Conservation (phyloP, 1,284 basidiomycete genomes). For the Serendipita sp. region DNA sequence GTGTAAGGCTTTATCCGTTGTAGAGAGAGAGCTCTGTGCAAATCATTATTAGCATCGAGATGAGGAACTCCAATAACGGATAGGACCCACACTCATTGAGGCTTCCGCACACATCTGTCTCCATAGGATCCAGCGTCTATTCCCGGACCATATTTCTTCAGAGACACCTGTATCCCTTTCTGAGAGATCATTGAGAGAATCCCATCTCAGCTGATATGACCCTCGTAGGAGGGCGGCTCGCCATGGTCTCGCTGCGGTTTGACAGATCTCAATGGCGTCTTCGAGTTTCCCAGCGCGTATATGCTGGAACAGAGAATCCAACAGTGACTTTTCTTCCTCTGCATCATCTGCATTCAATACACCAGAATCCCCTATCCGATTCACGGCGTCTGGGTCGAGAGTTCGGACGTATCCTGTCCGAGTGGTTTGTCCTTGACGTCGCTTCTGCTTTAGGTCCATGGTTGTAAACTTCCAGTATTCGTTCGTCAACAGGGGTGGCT, state of each 20-base stretch:
- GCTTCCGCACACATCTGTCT: conserved; percentile 69
- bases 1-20: conserved; percentile 62
- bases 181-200: conserved; percentile 35
- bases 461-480: conserved; percentile 79
- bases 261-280: conserved; percentile 70
- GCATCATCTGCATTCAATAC: conserved; percentile 57
- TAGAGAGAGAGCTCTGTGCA: not conserved
- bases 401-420: conserved; percentile 34
- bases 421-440: conserved; percentile 30
- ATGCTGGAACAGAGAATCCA: conserved; percentile 62
- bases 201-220: conserved; percentile 61
- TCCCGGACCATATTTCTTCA: conserved; percentile 49
- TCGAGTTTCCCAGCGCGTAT: conserved; percentile 71
- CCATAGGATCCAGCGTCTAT: conserved; percentile 65
- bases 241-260: conserved; percentile 81
- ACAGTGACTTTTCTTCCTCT: conserved; percentile 61
- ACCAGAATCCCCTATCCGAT: conserved; percentile 33
- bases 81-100: conserved; percentile 51
- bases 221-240: conserved; percentile 76
- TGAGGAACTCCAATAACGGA: not conserved
- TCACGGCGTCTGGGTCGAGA: conserved; percentile 65
- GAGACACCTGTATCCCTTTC: conserved; percentile 34
- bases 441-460: conserved; percentile 48
- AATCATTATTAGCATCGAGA: not conserved
- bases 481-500: conserved; percentile 51